Percentiles rank a stretch among this genome's conserved stretches.
These are phyloP conservation scores for Neocatenulostroma microsporum DNA, from an alignment of 2,329 filamentous ascomycete species.

Conservation along the genomic window DNA sequence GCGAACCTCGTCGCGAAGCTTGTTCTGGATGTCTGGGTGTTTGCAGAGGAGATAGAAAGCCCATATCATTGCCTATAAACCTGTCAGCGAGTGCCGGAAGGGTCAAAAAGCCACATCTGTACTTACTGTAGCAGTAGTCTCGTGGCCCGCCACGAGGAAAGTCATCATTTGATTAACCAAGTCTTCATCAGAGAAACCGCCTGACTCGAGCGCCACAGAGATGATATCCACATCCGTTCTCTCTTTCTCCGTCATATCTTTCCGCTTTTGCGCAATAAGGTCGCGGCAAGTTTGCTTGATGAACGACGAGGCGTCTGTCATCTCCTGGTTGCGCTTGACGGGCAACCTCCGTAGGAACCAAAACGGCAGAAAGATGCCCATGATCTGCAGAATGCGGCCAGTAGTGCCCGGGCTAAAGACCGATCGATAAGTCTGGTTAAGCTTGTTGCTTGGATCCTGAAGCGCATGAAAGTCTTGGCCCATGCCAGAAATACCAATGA, in stretches of 20 bases:
- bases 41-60: slow-evolving; percentile 46
- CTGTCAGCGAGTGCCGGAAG: slow-evolving; percentile 59
- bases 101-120: slow-evolving; percentile 67
- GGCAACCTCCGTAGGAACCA: slow-evolving; percentile 59
- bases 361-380: slow-evolving; percentile 49
- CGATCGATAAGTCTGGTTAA: slow-evolving; percentile 44
- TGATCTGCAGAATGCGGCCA: slow-evolving; percentile 43
- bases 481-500: slow-evolving; percentile 51
- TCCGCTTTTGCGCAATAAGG: slow-evolving; percentile 64
- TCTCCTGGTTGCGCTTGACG: slow-evolving; percentile 59
- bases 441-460: slow-evolving; percentile 42
- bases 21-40: slow-evolving; percentile 41
- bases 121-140: slow-evolving; percentile 62
- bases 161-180: slow-evolving; percentile 88
- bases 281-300: slow-evolving; percentile 61
- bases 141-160: slow-evolving; percentile 64
- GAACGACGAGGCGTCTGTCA: slow-evolving; percentile 47
- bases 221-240: slow-evolving; percentile 63
- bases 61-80: slow-evolving; percentile 50
- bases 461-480: slow-evolving; percentile 50
- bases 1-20: slow-evolving; percentile 46
- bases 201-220: slow-evolving; percentile 68
- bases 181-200: slow-evolving; percentile 67
- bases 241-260: slow-evolving; percentile 35
- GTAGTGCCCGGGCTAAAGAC: slow-evolving; percentile 44